A percentile compares a stretch with the other conserved stretches of the same genome.
phyloP scores from a whole-genome alignment of 2,329 filamentous ascomycete genomes.

The Lecanosticta acicola region DNA sequence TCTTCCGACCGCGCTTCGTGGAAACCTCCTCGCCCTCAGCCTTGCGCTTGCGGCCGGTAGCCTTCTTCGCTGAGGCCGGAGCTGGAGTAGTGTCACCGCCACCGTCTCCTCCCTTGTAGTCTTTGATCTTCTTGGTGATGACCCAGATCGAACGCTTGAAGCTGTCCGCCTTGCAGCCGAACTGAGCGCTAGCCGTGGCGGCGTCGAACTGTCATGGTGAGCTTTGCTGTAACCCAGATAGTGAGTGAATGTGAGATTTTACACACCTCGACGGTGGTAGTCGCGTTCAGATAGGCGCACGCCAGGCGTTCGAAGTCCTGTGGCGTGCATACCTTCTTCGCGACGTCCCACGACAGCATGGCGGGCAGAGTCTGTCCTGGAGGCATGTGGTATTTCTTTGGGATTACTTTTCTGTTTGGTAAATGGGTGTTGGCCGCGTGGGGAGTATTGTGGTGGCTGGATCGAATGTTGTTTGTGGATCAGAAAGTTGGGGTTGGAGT shows the following conservation, averaged over 20 bases:
- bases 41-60: conserved; percentile 13
- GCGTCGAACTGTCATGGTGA: conserved; percentile 13
- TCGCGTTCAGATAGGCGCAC: conserved; percentile 18
- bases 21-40: conserved; percentile 5
- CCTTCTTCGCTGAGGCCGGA: conserved; percentile 6
- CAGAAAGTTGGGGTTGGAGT: background rate
- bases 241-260: background rate
- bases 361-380: conserved; percentile 10
- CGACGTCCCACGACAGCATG: conserved; percentile 15
- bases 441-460: background rate
- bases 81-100: conserved; percentile 2
- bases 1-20: conserved; percentile 4
- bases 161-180: conserved; percentile 16
- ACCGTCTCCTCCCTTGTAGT: conserved; percentile 5
- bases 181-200: conserved; percentile 16
- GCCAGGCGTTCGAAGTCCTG: conserved; percentile 20
- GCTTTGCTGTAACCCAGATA: conserved; percentile 1
- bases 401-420: background rate
- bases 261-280: conserved; percentile 9
- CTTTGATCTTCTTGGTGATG: conserved; percentile 22
- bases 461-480: background rate
- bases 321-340: conserved; percentile 17
- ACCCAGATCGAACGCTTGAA: conserved; percentile 22
- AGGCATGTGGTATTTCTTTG: conserved; percentile 9
- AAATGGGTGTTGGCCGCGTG: background rate